phyloP scores from a whole-genome alignment of 2,329 filamentous ascomycete genomes.

The Stylonectria norvegica region DNA sequence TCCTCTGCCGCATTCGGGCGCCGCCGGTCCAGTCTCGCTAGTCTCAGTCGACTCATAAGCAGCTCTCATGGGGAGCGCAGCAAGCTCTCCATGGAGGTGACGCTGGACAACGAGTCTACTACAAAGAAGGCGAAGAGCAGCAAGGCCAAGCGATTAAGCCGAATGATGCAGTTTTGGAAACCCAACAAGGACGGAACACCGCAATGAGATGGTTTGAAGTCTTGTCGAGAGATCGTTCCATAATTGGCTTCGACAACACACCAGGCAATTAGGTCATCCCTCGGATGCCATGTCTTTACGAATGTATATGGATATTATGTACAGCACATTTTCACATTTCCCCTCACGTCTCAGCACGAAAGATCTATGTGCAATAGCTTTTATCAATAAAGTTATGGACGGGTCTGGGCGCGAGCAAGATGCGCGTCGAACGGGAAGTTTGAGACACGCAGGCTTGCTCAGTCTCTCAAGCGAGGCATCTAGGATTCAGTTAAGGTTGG shows the following conservation, averaged over 20 bases:
- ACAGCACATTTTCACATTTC: conserved; percentile 29
- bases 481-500: conserved; percentile 19
- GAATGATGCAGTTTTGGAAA: conserved; percentile 79
- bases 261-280: conserved; percentile 14
- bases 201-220: not conserved
- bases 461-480: conserved; percentile 13
- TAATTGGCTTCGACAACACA: conserved; percentile 6
- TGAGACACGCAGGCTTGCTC: conserved; percentile 11
- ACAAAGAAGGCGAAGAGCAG: conserved; percentile 54
- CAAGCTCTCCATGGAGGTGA: conserved; percentile 69
- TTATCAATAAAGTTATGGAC: conserved; percentile 8
- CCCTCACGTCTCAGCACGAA: conserved; percentile 4
- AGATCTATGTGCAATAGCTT: conserved; percentile 2
- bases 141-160: conserved; percentile 67
- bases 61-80: conserved; percentile 71
- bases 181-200: conserved; percentile 44
- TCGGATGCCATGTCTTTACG: conserved; percentile 26
- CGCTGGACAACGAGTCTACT: conserved; percentile 52
- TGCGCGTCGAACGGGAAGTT: conserved; percentile 4
- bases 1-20: conserved; percentile 62
- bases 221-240: not conserved
- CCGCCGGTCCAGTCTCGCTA: conserved; percentile 72
- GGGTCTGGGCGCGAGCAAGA: conserved; percentile 2
- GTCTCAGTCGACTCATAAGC: conserved; percentile 72
- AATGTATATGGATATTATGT: conserved; percentile 39